These are phyloP conservation scores for Brasenia schreberi DNA, from an alignment of 164 flowering plant genomes.

Conservation along the genomic window DNA sequence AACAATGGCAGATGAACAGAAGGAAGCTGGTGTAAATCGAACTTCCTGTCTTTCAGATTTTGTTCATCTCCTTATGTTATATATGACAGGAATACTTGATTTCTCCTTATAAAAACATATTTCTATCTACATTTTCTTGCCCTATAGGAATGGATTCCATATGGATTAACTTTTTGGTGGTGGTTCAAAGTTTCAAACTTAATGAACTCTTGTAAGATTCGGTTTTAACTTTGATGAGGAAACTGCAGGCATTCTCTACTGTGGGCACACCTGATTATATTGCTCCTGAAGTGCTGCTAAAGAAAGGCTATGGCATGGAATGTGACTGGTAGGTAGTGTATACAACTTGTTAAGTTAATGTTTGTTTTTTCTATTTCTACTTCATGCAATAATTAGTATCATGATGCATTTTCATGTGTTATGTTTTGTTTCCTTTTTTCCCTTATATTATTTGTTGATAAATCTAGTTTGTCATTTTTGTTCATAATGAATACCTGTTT, in stretches of 20 bases:
- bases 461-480: too few species aligned
- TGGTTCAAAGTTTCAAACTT: background rate
- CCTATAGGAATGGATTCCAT: too few species aligned
- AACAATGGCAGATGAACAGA: constrained; percentile 90
- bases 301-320: constrained; percentile 96
- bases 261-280: constrained; percentile 98
- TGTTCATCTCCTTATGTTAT: too few species aligned
- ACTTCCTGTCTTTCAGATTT: background rate
- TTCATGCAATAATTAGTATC: too few species aligned
- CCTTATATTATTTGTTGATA: too few species aligned
- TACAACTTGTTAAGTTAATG: background rate
- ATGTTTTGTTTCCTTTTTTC: too few species aligned
- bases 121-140: too few species aligned
- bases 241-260: constrained; percentile 55
- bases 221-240: background rate
- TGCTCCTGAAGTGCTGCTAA: constrained; percentile 91
- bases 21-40: constrained; percentile 51
- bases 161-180: background rate
- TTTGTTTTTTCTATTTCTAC: too few species aligned
- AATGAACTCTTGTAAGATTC: background rate
- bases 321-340: constrained; percentile 63
- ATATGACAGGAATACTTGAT: too few species aligned
- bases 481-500: too few species aligned
- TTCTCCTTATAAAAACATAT: too few species aligned
- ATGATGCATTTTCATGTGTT: too few species aligned